Evolutionary conservation across 306 rosid species (phyloP).

Genomic region (Albizia julibrissin): DNA sequence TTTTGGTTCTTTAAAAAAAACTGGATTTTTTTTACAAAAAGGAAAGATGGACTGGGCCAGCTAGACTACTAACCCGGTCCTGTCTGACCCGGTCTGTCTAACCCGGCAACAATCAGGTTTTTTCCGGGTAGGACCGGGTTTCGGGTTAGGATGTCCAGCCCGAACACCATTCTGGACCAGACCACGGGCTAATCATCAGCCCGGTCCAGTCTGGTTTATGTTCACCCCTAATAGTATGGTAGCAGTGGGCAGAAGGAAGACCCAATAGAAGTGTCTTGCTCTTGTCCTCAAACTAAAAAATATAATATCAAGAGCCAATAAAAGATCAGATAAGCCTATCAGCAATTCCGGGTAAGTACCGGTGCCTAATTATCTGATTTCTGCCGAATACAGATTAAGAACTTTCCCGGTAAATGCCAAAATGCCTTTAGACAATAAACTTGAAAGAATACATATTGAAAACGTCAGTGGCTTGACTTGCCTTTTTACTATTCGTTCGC

Average conservation of each 20-base stretch:
- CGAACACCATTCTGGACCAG: no score
- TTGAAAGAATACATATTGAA: neutral
- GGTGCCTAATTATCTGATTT: neutral
- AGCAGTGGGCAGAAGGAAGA: neutral
- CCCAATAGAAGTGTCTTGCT: neutral
- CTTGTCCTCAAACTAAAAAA: neutral
- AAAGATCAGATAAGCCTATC: neutral
- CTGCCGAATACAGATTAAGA: neutral
- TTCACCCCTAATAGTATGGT: no score
- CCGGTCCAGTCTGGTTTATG: no score
- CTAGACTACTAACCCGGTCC: no score
- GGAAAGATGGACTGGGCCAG: no score
- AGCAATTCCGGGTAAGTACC: neutral
- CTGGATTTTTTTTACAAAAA: no score
- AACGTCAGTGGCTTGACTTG: neutral
- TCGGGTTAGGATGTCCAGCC: no score
- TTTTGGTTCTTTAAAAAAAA: no score
- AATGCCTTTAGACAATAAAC: neutral
- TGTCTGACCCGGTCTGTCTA: no score
- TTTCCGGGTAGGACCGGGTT: no score
- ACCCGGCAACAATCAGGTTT: no score
- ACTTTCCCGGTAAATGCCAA: neutral
- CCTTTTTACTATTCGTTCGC: neutral
- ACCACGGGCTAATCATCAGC: no score
- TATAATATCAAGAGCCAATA: neutral